Conservation (phyloP, 768 basidiomycete genomes). For the Boletus sp. region DNA sequence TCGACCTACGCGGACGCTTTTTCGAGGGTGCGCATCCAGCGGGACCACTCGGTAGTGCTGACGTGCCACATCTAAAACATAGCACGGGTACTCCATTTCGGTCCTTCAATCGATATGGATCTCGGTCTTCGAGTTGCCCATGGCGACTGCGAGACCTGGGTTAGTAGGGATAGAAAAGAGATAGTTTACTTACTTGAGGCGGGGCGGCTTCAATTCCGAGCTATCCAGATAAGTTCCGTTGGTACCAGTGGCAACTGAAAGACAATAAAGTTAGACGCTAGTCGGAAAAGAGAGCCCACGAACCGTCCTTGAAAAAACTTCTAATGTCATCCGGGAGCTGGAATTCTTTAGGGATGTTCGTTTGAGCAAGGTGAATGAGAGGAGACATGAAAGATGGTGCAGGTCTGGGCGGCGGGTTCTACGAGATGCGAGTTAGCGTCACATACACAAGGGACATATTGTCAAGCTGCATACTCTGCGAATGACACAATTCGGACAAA, state of each 20-base stretch:
- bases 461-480: conserved; percentile 52
- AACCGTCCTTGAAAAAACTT: conserved; percentile 84
- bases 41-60: conserved; percentile 62
- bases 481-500: conserved; percentile 69
- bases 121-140: conserved; percentile 88
- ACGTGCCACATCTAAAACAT: conserved; percentile 87
- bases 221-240: conserved; percentile 84
- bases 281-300: conserved; percentile 26
- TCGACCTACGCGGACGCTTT: conserved; percentile 53
- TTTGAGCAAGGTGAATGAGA: conserved; percentile 68
- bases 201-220: conserved; percentile 71
- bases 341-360: conserved; percentile 74
- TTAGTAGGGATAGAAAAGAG: conserved; percentile 1
- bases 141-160: conserved; percentile 55
- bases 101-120: conserved; percentile 84
- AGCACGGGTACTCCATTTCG: conserved; percentile 79
- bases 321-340: conserved; percentile 85
- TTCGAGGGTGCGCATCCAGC: conserved; percentile 52
- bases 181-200: conserved; percentile 67
- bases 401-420: conserved; percentile 67
- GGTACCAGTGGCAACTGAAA: conserved; percentile 70
- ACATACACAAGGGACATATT: not conserved
- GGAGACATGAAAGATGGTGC: conserved; percentile 68
- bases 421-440: conserved; percentile 12
- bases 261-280: conserved; percentile 14